These are phyloP conservation scores for Coemansia sp. DNA, from an alignment of 192 early-diverging fungal species.

Conservation along the genomic window DNA sequence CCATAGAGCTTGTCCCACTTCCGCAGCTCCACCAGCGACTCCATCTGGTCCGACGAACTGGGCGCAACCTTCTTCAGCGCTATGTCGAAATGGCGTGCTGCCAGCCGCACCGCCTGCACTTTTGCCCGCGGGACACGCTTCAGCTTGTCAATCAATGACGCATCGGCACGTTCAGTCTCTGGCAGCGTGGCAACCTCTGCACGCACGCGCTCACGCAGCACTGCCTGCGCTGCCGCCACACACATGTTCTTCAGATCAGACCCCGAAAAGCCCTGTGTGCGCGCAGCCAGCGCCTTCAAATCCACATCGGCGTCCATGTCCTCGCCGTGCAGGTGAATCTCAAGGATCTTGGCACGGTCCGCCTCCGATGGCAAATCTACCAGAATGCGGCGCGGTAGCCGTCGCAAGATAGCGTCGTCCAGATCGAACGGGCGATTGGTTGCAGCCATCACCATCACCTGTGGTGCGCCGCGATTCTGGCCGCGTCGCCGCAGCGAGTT, in stretches of 20 bases:
- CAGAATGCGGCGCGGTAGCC: slow-evolving; percentile 87
- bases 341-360: slow-evolving; percentile 74
- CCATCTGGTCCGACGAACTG: slow-evolving; percentile 87
- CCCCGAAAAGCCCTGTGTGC: slow-evolving; percentile 83
- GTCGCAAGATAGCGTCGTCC: slow-evolving; percentile 92
- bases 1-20: slow-evolving; percentile 92
- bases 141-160: slow-evolving; percentile 44
- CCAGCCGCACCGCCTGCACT: slow-evolving; percentile 18
- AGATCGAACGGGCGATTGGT: slow-evolving; percentile 97
- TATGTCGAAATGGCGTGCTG: slow-evolving; percentile 73
- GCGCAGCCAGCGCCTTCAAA: slow-evolving; percentile 65
- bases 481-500: slow-evolving; percentile 58
- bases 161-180: not conserved
- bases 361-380: slow-evolving; percentile 84
- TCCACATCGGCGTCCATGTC: slow-evolving; percentile 60
- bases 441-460: slow-evolving; percentile 86
- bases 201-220: slow-evolving; percentile 63
- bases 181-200: slow-evolving; percentile 36
- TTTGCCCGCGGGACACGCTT: slow-evolving; percentile 23
- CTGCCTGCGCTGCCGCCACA: slow-evolving; percentile 75
- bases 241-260: slow-evolving; percentile 95
- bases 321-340: slow-evolving; percentile 78
- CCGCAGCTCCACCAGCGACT: slow-evolving; percentile 80
- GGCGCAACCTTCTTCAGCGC: slow-evolving; percentile 84
- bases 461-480: slow-evolving; percentile 10